phyloP scores from a whole-genome alignment of 257 asterid species.

The Verbascum thapsus region DNA sequence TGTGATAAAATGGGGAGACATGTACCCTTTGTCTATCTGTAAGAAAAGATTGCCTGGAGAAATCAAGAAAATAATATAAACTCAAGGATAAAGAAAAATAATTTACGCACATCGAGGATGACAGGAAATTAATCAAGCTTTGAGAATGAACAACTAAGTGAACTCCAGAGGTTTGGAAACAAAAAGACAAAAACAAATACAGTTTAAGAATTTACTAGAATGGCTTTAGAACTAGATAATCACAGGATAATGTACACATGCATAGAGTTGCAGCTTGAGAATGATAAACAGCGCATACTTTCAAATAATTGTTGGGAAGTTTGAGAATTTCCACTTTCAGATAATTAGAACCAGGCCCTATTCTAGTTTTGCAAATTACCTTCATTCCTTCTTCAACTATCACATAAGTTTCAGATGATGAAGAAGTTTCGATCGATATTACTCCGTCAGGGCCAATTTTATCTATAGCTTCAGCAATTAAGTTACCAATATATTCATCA shows the following conservation, averaged over 20 bases:
- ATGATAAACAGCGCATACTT: neutral
- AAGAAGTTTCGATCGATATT: conserved; percentile 74
- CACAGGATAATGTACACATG: neutral
- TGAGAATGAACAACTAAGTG: conserved; percentile 5
- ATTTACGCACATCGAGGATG: conserved; percentile 8
- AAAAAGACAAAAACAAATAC: neutral
- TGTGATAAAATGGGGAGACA: conserved; percentile 89
- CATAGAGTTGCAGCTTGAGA: neutral
- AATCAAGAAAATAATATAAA: conserved; percentile 59
- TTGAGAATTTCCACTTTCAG: neutral
- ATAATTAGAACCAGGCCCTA: neutral
- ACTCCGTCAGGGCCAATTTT: conserved; percentile 95
- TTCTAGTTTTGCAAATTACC: conserved; percentile 43
- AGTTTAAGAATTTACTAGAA: neutral
- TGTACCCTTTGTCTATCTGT: conserved; percentile 95
- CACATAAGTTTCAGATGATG: conserved; percentile 76
- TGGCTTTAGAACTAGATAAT: neutral
- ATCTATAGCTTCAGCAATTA: conserved; percentile 83
- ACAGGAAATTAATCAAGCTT: neutral
- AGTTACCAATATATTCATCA: conserved; percentile 74
- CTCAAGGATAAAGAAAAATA: conserved; percentile 37
- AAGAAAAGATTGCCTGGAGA: conserved; percentile 82
- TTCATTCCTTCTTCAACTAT: conserved; percentile 96
- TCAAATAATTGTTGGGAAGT: neutral
- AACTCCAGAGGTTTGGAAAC: conserved; percentile 2